These are phyloP conservation scores for Tolypocladium tundrense DNA, from an alignment of 2,329 filamentous ascomycete genomes.

Conservation along the genomic window DNA sequence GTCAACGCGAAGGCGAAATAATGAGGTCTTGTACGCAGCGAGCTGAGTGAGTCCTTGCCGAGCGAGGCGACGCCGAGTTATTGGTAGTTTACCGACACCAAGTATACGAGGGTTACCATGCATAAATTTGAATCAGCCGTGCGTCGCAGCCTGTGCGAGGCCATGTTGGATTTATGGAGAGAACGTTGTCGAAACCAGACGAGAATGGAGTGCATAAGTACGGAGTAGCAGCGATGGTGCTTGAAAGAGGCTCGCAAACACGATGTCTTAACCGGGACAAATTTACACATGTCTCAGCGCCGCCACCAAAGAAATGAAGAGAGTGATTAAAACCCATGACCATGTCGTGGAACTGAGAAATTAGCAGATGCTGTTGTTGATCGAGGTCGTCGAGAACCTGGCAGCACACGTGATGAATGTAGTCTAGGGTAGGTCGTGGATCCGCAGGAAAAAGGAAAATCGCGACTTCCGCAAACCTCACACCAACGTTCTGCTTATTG, in stretches of 20 bases:
- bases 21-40: background rate
- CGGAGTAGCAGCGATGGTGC: background rate
- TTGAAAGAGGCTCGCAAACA: background rate
- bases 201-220: too few species aligned
- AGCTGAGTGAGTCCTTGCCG: background rate
- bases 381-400: background rate
- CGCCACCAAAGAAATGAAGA: background rate
- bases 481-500: background rate
- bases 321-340: background rate
- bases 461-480: background rate
- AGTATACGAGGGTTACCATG: too few species aligned
- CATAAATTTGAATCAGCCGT: background rate
- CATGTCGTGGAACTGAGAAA: background rate
- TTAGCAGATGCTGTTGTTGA: background rate
- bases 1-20: conserved; percentile 44
- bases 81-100: background rate
- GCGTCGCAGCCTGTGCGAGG: background rate
- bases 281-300: background rate
- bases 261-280: too few species aligned
- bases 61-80: background rate
- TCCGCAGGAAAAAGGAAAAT: background rate
- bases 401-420: background rate
- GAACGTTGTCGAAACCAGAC: background rate
- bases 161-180: background rate
- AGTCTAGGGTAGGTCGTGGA: background rate